Base-by-base conservation (phyloP, 371 early-diverging fungal species). In the Mucor lusitanicus region DNA sequence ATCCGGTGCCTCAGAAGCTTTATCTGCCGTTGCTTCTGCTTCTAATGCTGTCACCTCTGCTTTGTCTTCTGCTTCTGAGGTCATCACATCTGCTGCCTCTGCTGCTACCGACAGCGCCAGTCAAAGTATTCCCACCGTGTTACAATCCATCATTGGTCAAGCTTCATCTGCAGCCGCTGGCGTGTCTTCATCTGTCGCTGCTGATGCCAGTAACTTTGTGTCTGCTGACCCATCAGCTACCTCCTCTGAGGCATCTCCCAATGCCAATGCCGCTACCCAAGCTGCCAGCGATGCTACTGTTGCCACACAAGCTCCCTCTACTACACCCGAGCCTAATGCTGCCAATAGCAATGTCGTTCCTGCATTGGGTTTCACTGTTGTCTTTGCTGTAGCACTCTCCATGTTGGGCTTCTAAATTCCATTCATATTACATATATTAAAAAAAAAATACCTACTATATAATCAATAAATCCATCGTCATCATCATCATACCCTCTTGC, bases 351-450 rank as follows among this genome's bases (percentile, higher is more conserved):
- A 37, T 1, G 21, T 58, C 13, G 32, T 61, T 8, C 44, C 69
- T 60, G 33, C 60, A 23, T 32, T 69, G n/a, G 56, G 63, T 17
- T 2, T 69, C 9, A 59, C 69, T 2, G 9, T 21, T 17, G 30
- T 60, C 21, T 48, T 69, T 32, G 59, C 60, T 39, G 64, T 32
- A 25, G 63, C 59, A 17, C 33, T 59, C 60, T 59, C 60, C 23
- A 32, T 61, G 61, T n/a, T 44, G 9, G 61, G 61, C 28, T 46
- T 61, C 33, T 30, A 61, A 40, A 40, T 40, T 17, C 40, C 46
- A 46, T 46, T 19, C 21, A 46, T 46, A 46, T 46, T 3, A 30
- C 30, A 21, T 8, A 6, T 19, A 46, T 46, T 46, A 9, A n/a
- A 46, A 46, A 46, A 46, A 46, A 46, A 46, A 46, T 46, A 46